Conservation (phyloP, 2,329 filamentous ascomycete species). For the Pseudocercospora eumusae region DNA sequence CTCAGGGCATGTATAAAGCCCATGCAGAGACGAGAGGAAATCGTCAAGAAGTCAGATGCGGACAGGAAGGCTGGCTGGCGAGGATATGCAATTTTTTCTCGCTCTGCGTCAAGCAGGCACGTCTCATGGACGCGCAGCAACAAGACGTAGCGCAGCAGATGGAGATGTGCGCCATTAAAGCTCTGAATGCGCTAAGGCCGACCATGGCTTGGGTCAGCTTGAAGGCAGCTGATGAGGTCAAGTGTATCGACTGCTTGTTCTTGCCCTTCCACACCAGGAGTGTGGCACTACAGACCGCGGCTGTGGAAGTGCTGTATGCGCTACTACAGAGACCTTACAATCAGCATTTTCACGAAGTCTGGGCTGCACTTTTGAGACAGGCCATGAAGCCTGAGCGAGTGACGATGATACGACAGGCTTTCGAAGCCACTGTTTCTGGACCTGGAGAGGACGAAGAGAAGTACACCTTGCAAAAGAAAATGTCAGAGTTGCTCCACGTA, state of each 20-base stretch:
- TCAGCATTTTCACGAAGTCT: slow-evolving; percentile 69
- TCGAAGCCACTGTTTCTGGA: slow-evolving; percentile 31
- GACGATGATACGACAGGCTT: slow-evolving; percentile 36
- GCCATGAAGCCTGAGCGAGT: slow-evolving; percentile 36
- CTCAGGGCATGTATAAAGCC: slow-evolving; percentile 70
- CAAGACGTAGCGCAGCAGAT: slow-evolving; percentile 60
- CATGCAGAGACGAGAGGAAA: slow-evolving; percentile 63
- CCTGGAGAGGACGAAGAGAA: slow-evolving; percentile 84
- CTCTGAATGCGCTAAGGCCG: slow-evolving; percentile 74
- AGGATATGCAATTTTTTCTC: slow-evolving; percentile 73
- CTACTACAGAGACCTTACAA: slow-evolving; percentile 47
- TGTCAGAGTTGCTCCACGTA: slow-evolving; percentile 89
- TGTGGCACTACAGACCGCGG: slow-evolving; percentile 71
- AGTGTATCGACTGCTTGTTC: slow-evolving; percentile 70
- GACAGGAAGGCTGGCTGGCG: slow-evolving; percentile 82
- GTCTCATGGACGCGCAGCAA: slow-evolving; percentile 44
- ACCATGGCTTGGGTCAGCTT: slow-evolving; percentile 86
- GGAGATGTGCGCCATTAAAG: slow-evolving; percentile 66
- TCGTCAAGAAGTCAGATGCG: slow-evolving; percentile 69
- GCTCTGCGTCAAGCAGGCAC: slow-evolving; percentile 62
- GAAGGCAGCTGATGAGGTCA: slow-evolving; percentile 71
- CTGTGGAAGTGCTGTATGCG: slow-evolving; percentile 41
- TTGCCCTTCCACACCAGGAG: slow-evolving; percentile 69
- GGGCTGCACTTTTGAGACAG: slow-evolving; percentile 35
- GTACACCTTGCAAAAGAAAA: slow-evolving; percentile 89